These are phyloP conservation scores for Fomes fomentarius DNA, from an alignment of 1,284 basidiomycete genomes.

Conservation along the genomic window DNA sequence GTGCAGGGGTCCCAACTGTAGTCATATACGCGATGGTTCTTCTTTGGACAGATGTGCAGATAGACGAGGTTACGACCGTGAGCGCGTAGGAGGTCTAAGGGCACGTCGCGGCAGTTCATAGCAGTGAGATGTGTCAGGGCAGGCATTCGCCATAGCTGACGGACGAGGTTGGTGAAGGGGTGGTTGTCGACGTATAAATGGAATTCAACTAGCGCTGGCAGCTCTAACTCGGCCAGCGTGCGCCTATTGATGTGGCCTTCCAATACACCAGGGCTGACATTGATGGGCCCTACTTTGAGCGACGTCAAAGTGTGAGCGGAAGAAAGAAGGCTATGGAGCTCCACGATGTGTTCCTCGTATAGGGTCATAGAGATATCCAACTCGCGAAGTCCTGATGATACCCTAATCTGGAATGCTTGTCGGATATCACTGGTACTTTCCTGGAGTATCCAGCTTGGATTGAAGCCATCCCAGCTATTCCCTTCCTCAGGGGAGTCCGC, in stretches of 20 bases:
- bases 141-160: conserved; percentile 10
- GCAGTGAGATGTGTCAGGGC: conserved; percentile 5
- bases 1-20: background rate
- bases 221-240: background rate
- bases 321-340: conserved; percentile 8
- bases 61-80: conserved; percentile 12
- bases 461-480: conserved; percentile 3
- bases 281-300: conserved; percentile 5
- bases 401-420: background rate
- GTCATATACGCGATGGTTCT: background rate
- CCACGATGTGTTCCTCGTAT: background rate
- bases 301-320: background rate
- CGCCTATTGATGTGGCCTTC: background rate
- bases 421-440: background rate
- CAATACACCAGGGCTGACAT: too few relatives aligned
- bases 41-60: conserved; percentile 13
- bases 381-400: conserved; percentile 7
- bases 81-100: conserved; percentile 2
- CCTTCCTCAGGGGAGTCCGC: background rate
- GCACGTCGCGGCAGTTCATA: background rate
- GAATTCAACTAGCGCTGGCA: conserved; percentile 5
- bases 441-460: conserved; percentile 10
- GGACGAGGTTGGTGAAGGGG: background rate
- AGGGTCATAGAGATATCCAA: conserved; percentile 14
- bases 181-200: background rate